Evolutionary conservation across 75 land plant species (phyloP).

Genomic region (Isoetes taiwanensis): DNA sequence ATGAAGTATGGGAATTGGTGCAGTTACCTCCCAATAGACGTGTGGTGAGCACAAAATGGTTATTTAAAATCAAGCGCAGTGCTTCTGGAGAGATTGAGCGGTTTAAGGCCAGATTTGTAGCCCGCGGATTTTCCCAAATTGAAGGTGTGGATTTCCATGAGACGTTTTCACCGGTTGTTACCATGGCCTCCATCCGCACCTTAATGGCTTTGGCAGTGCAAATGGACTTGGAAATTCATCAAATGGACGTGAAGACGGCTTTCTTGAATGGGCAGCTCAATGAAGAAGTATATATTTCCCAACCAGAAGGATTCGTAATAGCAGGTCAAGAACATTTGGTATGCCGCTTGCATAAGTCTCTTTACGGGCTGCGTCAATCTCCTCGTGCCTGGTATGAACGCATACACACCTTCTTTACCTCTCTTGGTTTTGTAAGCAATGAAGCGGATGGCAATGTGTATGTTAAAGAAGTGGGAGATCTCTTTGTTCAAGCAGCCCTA

Average conservation of each 20-base stretch:
- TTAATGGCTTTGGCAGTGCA: not conserved
- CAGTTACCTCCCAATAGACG: not conserved
- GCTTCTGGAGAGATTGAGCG: not conserved
- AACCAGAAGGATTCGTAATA: not conserved
- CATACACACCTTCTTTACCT: too few relatives aligned
- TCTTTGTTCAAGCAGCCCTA: too few relatives aligned
- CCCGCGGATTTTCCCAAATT: not conserved
- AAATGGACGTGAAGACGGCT: not conserved
- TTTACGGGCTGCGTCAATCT: not conserved
- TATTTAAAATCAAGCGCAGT: not conserved
- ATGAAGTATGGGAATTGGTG: not conserved
- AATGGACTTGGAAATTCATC: conserved; percentile 4
- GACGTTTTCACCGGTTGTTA: not conserved
- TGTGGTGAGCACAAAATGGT: not conserved
- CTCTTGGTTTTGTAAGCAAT: too few relatives aligned
- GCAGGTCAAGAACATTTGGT: not conserved
- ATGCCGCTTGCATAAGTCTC: not conserved
- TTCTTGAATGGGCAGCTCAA: not conserved
- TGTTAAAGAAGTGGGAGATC: too few relatives aligned
- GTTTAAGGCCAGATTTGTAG: not conserved
- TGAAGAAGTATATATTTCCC: not conserved
- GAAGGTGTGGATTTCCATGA: not conserved
- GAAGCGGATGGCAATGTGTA: too few relatives aligned
- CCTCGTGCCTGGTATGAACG: not conserved
- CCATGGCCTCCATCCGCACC: not conserved